Conservation (phyloP, 805 yeast species). For the Brettanomyces bruxellensis region DNA sequence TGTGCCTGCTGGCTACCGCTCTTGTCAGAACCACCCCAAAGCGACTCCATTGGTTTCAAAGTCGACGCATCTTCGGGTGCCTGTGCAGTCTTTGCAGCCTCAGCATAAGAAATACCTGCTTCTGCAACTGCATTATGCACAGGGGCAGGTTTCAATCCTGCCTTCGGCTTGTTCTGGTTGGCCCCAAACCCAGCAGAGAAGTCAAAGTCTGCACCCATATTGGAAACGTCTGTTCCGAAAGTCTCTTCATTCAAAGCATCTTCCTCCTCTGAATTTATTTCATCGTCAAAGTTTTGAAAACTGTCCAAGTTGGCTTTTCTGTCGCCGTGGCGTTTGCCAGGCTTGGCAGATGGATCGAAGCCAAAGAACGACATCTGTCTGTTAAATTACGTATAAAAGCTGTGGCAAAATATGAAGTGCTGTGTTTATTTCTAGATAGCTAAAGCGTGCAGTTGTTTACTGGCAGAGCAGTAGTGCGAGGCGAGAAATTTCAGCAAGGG, state of each 20-base stretch:
- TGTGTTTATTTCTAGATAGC: too few relatives aligned
- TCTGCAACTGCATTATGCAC: slow-evolving; percentile 11
- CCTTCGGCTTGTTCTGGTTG: background rate
- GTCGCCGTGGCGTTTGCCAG: slow-evolving; percentile 5
- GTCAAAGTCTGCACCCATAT: slow-evolving; percentile 50
- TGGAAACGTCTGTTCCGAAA: slow-evolving; percentile 49
- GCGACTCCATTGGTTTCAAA: slow-evolving; percentile 61
- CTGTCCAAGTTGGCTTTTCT: slow-evolving; percentile 32
- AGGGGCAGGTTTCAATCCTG: slow-evolving; percentile 11
- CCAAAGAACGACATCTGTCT: slow-evolving; percentile 57
- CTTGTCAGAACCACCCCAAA: slow-evolving; percentile 39
- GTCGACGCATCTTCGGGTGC: slow-evolving; percentile 26
- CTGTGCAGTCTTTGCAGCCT: slow-evolving; percentile 25
- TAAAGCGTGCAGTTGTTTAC: too few relatives aligned
- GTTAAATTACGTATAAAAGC: too few relatives aligned
- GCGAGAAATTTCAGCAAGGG: too few relatives aligned
- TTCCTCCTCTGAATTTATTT: slow-evolving; percentile 34
- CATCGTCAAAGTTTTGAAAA: slow-evolving; percentile 79
- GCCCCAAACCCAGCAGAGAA: slow-evolving; percentile 35
- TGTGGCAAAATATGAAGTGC: too few relatives aligned
- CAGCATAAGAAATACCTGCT: slow-evolving; percentile 31
- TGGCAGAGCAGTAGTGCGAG: too few relatives aligned
- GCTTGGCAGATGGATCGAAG: slow-evolving; percentile 40
- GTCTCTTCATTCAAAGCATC: slow-evolving; percentile 79
- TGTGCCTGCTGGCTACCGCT: slow-evolving; percentile 1